Evolutionary conservation across 2,329 filamentous ascomycete species (phyloP), one percentile per base, ranked within the genome.

Genomic region (Thielaviopsis punctulata): DNA sequence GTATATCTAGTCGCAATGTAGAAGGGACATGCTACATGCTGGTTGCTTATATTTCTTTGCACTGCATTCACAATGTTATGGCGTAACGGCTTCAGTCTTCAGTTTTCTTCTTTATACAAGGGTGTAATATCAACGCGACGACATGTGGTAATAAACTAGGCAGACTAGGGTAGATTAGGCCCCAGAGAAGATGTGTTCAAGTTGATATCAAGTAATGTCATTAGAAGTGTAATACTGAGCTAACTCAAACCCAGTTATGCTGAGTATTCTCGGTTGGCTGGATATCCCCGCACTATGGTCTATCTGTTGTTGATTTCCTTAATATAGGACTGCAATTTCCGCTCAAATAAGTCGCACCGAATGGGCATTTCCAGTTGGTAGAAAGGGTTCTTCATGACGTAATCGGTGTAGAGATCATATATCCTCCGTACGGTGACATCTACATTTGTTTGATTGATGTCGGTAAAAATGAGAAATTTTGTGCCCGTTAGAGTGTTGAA

Each of bases 351-450:
- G 63, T 96, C 92, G 68, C 92, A 95, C 56, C 92, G 76, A 51
- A 98, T 80, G 6, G 92, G 92, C 89, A 96, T 98, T 70, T 98
- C 92, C 53, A 95, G 73, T 62, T 92, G 89, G 69, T 96, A 96
- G 64, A 98, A 98, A 1, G 92, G 92, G 66, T 98, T 98, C 74
- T 96, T 98, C 87, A 95, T 96, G 59, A 98, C 92, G 65, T 86
- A 96, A 67, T 98, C 92, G 49, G 86, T 78, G 69, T 96, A 98
- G 50, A 96, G 69, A 65, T 96, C 92, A 65, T 98, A 96, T 60
- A 95, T 82, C 65, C 80, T 84, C 63, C 80, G 76, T 59, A 95
- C 81, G 45, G 90, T 83, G 12, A 79, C 74, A 60, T 96, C 92
- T 39, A 93, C 82, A 62, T 93, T 94, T 48, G 82, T 78, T 69